Base-by-base conservation (phyloP, 768 basidiomycete species). In the Psilocybe cubensis region DNA sequence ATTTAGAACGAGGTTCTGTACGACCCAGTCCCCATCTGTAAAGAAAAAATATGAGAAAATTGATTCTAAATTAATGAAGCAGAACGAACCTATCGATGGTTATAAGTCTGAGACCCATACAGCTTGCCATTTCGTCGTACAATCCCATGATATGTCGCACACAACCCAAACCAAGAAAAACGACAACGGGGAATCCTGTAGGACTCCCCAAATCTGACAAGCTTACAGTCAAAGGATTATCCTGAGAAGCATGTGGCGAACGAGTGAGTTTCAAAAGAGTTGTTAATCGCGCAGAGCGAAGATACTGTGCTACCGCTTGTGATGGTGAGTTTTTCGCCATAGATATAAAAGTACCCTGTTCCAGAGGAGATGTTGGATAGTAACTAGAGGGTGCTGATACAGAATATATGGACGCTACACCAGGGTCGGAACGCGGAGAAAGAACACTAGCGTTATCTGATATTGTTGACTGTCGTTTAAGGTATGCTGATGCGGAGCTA, bases 51-150 rank as follows among this genome's bases (percentile, higher is more conserved):
- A 45, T 24, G 11, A 46, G 31, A 57, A 29, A 51, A 62, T 51
- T 25, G 14, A 52, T 35, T 33, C 44, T 29, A n/a, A 31, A 28
- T 47, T 11, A 59, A 25, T 9, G 38, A 33, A 47, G 12, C 35
- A 23, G 4, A 9, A 72, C 81, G 61, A 69, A 94, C 83, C 96
- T 83, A 72, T 99, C 96, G 62, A 99, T 88, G 44, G 95, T 96
- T 65, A 99, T 95, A 52, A 99, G 78, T 54, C 96, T 79, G 31
- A 99, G 79, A 4, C 89, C 89, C 56, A 96, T 74, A 56, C 88
- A 90, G 58, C 88, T 86, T 3, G 96, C 96, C 86, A 98, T 90
- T 68, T 99, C 96, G 70, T 98, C 96, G 69, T 95, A 98, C 46
- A 98, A 74, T 12, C 92, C 95, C 82, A 97, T 91, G 56, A 98